phyloP scores from a whole-genome alignment of 2,329 filamentous ascomycete genomes.

The Claviceps spartinae region DNA sequence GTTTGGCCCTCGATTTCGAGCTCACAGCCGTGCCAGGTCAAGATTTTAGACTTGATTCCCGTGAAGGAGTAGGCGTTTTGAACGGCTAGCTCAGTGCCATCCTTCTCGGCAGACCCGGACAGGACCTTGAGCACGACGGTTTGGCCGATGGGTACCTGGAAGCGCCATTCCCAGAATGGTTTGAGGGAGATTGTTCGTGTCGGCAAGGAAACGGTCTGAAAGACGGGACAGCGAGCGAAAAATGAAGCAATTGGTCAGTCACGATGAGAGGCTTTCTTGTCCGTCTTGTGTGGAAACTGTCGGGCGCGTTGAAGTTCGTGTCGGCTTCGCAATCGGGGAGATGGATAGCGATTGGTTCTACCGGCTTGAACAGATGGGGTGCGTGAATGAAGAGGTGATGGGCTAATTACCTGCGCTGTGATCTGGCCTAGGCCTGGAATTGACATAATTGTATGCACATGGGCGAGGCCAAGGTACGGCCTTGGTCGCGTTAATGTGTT shows the following conservation, averaged over 20 bases:
- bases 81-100: slow-evolving; percentile 82
- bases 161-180: slow-evolving; percentile 64
- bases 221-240: not conserved
- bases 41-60: slow-evolving; percentile 74
- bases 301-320: not conserved
- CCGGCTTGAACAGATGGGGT: not conserved
- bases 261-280: not conserved
- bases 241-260: not conserved
- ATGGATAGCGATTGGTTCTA: not conserved
- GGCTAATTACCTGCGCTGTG: slow-evolving; percentile 36
- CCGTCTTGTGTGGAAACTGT: not conserved
- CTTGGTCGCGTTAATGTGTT: not conserved
- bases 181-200: slow-evolving; percentile 39
- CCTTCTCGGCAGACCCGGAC: slow-evolving; percentile 78
- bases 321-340: not conserved
- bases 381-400: too few relatives aligned
- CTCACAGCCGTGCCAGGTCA: slow-evolving; percentile 82
- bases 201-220: slow-evolving; percentile 23
- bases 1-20: slow-evolving; percentile 59
- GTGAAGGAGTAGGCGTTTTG: slow-evolving; percentile 70
- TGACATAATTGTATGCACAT: slow-evolving; percentile 42
- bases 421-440: slow-evolving; percentile 62
- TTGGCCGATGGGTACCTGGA: slow-evolving; percentile 47
- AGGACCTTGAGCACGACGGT: slow-evolving; percentile 46
- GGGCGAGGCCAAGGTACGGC: slow-evolving; percentile 7